These are phyloP conservation scores for Isabelozyma pseudorhagii DNA, from an alignment of 805 yeast species.

Conservation along the genomic window DNA sequence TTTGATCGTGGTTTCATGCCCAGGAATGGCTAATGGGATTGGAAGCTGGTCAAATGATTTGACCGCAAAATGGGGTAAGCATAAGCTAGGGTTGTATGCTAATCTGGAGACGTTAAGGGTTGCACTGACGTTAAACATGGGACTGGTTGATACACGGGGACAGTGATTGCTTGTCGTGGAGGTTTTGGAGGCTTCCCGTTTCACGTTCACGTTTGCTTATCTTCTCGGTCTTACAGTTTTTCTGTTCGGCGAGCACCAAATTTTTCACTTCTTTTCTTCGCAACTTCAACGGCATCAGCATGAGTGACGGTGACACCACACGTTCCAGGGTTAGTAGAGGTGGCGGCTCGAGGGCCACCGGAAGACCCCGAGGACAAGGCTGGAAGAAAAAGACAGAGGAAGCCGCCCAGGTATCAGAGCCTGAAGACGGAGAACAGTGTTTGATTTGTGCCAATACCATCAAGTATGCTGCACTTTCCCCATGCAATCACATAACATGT, in stretches of 20 bases:
- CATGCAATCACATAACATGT: constrained; percentile 85
- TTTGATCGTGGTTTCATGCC: constrained; percentile 42
- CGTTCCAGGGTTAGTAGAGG: constrained; percentile 5
- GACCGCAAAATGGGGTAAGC: constrained; percentile 61
- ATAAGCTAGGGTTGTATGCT: constrained; percentile 59
- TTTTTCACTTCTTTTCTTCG: neutral
- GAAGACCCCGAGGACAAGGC: constrained; percentile 1
- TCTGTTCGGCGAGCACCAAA: neutral
- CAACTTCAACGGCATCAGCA: neutral
- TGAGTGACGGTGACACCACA: neutral
- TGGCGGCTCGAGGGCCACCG: constrained; percentile 2
- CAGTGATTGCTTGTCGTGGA: neutral
- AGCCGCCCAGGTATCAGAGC: constrained; percentile 1
- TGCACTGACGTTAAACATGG: constrained; percentile 67
- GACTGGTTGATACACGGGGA: neutral
- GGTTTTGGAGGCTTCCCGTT: no score
- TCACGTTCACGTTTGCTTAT: no score
- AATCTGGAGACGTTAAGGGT: constrained; percentile 65
- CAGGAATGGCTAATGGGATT: constrained; percentile 46
- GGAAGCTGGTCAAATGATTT: constrained; percentile 59
- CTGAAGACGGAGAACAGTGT: constrained; percentile 51
- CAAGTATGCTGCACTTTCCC: constrained; percentile 62
- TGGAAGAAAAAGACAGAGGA: constrained; percentile 1
- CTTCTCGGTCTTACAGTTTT: neutral
- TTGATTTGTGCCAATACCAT: constrained; percentile 81